phyloP scores from a whole-genome alignment of 2,329 filamentous ascomycete species.

The Nakataea oryzae region DNA sequence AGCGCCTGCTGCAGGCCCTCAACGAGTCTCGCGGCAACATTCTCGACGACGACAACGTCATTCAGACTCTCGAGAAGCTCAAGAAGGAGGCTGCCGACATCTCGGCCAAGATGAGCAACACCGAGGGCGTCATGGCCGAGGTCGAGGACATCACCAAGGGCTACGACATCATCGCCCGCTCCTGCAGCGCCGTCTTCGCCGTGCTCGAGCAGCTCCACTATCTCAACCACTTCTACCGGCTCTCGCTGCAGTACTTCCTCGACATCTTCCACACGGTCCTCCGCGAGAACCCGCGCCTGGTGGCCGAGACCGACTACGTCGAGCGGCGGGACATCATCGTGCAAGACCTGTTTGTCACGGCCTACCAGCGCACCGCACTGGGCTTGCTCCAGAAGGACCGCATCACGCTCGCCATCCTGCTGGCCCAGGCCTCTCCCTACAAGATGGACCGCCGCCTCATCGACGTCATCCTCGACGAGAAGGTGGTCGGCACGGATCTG shows the following conservation, averaged over 20 bases:
- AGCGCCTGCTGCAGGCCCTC: slow-evolving; percentile 82
- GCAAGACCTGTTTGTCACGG: slow-evolving; percentile 79
- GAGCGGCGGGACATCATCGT: slow-evolving; percentile 82
- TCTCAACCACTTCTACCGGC: slow-evolving; percentile 98
- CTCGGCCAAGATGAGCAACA: slow-evolving; percentile 90
- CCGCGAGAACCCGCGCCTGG: slow-evolving; percentile 64
- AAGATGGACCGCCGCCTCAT: slow-evolving; percentile 87
- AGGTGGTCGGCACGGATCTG: slow-evolving; percentile 65
- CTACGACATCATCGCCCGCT: slow-evolving; percentile 85
- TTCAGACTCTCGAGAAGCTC: slow-evolving; percentile 91
- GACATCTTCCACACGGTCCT: slow-evolving; percentile 95
- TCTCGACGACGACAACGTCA: slow-evolving; percentile 94
- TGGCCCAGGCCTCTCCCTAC: slow-evolving; percentile 92
- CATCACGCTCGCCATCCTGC: slow-evolving; percentile 86
- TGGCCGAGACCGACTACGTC: slow-evolving; percentile 62
- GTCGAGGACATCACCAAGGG: slow-evolving; percentile 92
- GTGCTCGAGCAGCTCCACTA: slow-evolving; percentile 95
- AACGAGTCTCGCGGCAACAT: slow-evolving; percentile 98
- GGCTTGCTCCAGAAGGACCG: slow-evolving; percentile 89
- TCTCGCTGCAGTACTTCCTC: slow-evolving; percentile 95
- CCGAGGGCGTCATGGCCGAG: slow-evolving; percentile 95
- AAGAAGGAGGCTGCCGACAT: slow-evolving; percentile 98
- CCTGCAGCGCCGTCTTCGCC: slow-evolving; percentile 95
- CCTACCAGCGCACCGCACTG: slow-evolving; percentile 88
- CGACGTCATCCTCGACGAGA: slow-evolving; percentile 74